These are phyloP conservation scores for Pisolithus tinctorius DNA, from an alignment of 768 basidiomycete genomes.

Conservation along the genomic window DNA sequence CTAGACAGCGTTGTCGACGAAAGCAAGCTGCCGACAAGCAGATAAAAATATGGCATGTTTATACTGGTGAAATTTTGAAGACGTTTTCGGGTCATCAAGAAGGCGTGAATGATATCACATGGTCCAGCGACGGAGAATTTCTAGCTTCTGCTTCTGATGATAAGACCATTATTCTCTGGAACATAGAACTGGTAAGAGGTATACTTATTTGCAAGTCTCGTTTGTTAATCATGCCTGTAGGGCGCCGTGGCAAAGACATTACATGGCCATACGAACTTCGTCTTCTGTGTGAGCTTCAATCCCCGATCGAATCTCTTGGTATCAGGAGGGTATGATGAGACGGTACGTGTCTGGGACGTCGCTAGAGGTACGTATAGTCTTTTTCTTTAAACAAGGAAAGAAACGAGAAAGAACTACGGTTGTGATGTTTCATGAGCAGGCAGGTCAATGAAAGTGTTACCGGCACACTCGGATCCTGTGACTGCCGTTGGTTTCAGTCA, in stretches of 20 bases:
- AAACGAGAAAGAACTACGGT: background rate
- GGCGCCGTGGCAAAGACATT: constrained; percentile 58
- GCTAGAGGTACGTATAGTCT: constrained; percentile 54
- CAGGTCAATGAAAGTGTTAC: constrained; percentile 77
- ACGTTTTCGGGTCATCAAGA: constrained; percentile 70
- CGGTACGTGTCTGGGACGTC: constrained; percentile 95
- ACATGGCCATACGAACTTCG: constrained; percentile 85
- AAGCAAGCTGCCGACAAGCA: constrained; percentile 78
- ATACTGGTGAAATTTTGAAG: constrained; percentile 63
- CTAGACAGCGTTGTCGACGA: constrained; percentile 23
- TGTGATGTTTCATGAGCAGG: constrained; percentile 37
- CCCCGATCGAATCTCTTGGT: constrained; percentile 86
- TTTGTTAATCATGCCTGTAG: constrained; percentile 27
- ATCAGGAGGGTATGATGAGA: constrained; percentile 94
- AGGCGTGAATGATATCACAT: constrained; percentile 88
- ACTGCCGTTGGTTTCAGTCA: constrained; percentile 91
- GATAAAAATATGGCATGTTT: constrained; percentile 74
- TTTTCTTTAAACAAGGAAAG: background rate
- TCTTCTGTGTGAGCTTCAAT: constrained; percentile 91
- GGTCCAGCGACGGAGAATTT: constrained; percentile 77
- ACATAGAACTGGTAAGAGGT: constrained; percentile 51
- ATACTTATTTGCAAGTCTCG: background rate
- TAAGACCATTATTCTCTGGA: constrained; percentile 83
- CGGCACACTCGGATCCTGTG: constrained; percentile 96
- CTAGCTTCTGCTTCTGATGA: constrained; percentile 94